Percentiles rank a stretch among this genome's conserved stretches.
phyloP scores from a whole-genome alignment of 257 asterid genomes.

The Fraxinus excelsior region DNA sequence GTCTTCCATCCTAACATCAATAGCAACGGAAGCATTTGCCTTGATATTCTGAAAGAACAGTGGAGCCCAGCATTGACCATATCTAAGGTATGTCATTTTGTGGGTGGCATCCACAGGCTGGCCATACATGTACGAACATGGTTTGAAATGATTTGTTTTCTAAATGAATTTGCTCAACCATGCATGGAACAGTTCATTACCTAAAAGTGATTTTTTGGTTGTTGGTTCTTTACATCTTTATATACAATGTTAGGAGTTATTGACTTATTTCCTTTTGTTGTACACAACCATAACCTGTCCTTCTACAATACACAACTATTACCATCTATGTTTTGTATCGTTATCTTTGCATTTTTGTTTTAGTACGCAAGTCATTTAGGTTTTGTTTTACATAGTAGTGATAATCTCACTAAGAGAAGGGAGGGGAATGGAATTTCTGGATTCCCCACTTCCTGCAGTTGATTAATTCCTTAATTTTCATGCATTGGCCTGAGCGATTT shows the following conservation, averaged over 20 bases:
- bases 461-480: background rate
- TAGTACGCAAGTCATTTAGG: too few relatives aligned
- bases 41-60: conserved; percentile 79
- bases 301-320: too few relatives aligned
- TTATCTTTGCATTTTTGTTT: background rate
- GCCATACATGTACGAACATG: background rate
- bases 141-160: background rate
- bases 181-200: background rate
- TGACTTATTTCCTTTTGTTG: background rate
- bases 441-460: background rate
- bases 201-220: background rate
- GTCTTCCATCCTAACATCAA: conserved; percentile 82
- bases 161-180: background rate
- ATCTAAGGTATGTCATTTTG: conserved; percentile 53
- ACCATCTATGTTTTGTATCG: background rate
- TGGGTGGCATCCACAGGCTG: background rate
- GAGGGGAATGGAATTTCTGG: background rate
- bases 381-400: background rate
- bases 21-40: conserved; percentile 86
- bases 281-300: background rate
- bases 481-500: background rate
- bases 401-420: background rate
- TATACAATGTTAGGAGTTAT: background rate
- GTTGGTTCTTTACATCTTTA: background rate
- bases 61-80: conserved; percentile 90